These are phyloP conservation scores for Melanogaster broomeanus DNA, from an alignment of 768 basidiomycete species.

Conservation along the genomic window DNA sequence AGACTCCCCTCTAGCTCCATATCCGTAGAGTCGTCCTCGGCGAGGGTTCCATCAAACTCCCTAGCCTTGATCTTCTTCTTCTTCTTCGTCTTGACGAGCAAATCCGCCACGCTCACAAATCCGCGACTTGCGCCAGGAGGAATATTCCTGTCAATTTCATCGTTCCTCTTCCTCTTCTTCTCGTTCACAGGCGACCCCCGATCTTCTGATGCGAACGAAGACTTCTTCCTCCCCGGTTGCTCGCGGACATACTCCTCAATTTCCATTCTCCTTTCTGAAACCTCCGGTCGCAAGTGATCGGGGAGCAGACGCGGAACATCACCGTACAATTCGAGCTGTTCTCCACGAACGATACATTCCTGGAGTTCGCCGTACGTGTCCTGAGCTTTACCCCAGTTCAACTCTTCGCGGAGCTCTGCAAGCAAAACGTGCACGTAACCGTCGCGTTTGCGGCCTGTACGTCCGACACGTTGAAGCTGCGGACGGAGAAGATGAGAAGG, in stretches of 20 bases:
- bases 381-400: slow-evolving; percentile 87
- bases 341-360: slow-evolving; percentile 80
- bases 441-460: slow-evolving; percentile 90
- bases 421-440: slow-evolving; percentile 92
- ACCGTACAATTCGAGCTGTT: slow-evolving; percentile 87
- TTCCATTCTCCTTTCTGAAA: slow-evolving; percentile 80
- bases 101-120: slow-evolving; percentile 69
- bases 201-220: slow-evolving; percentile 21
- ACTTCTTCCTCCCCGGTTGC: slow-evolving; percentile 39
- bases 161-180: slow-evolving; percentile 71
- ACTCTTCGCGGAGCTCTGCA: slow-evolving; percentile 87
- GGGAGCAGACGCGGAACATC: slow-evolving; percentile 90
- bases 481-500: slow-evolving; percentile 1
- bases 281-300: slow-evolving; percentile 70
- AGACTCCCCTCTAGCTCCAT: slow-evolving; percentile 64
- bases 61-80: slow-evolving; percentile 41
- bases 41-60: slow-evolving; percentile 50
- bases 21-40: slow-evolving; percentile 69
- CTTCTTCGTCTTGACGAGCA: slow-evolving; percentile 58
- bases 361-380: slow-evolving; percentile 88
- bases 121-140: slow-evolving; percentile 70
- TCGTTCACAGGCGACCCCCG: slow-evolving; percentile 32
- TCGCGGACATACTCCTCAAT: slow-evolving; percentile 72
- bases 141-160: slow-evolving; percentile 67
- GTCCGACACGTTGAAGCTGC: slow-evolving; percentile 93